Evolutionary conservation across 2,329 filamentous ascomycete species (phyloP), one percentile per base, ranked within the genome.

Genomic region (Fusarium pseudoanthophilum): DNA sequence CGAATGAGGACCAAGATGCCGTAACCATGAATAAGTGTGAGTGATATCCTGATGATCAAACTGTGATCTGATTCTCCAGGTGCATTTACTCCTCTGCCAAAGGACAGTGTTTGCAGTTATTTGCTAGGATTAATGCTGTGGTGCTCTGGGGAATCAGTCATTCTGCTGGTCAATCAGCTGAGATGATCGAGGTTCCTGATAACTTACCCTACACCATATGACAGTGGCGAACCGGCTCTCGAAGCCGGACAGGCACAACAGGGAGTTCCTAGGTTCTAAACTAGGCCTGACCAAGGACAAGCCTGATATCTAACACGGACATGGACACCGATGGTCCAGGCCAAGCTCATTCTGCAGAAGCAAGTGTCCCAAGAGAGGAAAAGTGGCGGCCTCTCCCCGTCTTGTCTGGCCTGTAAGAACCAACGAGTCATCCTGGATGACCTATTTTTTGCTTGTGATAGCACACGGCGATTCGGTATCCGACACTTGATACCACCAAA

Each of bases 361-460:
- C 28, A 69, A 64, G 60, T 71, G 36, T 45, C 58, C 39, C 51
- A 61, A 55, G 45, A 58, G 57, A 60, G 61, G 60, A 65, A 55
- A 67, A 70, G 72, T 70, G 72, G 72, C 72, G 68, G 68, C 59
- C 58, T 68, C 57, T 46, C 55, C 37, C 40, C 53, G 36, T 40
- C 53, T 60, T 39, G 37, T 36, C 59, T 59, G 46, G 40, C 64
- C 66, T 52, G 55, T 48, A 51, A 66, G 34, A 55, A 32, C 56
- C 56, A 65, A 58, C 59, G 63, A 65, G 52, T 57, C 60, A 66
- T 61, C 24, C 40, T 28, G 40, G 49, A 40, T 67, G 51, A 39
- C 52, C 57, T 69, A 57, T 74, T 74, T 72, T 67, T 69, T 74
- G 69, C 76, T 70, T 78, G 74, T 78, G 71, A 77, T 65, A 62